Evolutionary conservation across 208 protist genomes (phyloP).

Genomic region (Acanthamoeba lenticulata): DNA sequence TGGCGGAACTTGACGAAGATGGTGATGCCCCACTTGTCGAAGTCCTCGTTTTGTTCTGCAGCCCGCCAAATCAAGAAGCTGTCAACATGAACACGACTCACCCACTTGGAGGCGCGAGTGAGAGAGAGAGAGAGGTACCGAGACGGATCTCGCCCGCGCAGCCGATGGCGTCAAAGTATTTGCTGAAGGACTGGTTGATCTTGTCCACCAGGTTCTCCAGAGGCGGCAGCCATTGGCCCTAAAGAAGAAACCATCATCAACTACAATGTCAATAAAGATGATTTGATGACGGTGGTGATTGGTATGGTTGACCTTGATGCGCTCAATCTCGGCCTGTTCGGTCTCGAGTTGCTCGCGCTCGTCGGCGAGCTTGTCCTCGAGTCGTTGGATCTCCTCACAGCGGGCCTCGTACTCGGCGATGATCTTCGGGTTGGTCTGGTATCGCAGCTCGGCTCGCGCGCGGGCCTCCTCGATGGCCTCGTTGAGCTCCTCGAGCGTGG

Average conservation of each 20-base stretch:
- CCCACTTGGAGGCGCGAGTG: too few species aligned
- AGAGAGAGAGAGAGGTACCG: neutral
- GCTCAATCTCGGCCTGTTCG: neutral
- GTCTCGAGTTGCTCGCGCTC: neutral
- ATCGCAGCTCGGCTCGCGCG: slow-evolving; percentile 24
- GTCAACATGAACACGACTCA: neutral
- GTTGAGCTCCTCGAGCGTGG: slow-evolving; percentile 71
- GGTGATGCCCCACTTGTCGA: slow-evolving; percentile 76
- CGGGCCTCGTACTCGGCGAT: slow-evolving; percentile 74
- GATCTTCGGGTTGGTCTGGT: slow-evolving; percentile 66
- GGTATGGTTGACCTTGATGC: too few species aligned
- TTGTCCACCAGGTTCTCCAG: slow-evolving; percentile 63
- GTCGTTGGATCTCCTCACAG: slow-evolving; percentile 67
- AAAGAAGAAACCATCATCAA: neutral
- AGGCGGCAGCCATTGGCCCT: slow-evolving; percentile 62
- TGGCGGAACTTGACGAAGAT: slow-evolving; percentile 80
- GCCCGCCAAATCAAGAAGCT: neutral
- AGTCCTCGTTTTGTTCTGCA: slow-evolving; percentile 73
- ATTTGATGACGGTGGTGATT: too few species aligned
- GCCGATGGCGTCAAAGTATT: slow-evolving; percentile 75
- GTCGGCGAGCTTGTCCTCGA: neutral
- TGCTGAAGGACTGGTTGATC: slow-evolving; percentile 71
- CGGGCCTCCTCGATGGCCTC: neutral
- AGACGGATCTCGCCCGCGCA: slow-evolving; percentile 79
- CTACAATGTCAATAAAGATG: too few species aligned